Evolutionary conservation across 805 yeast genomes (phyloP), one percentile per base, ranked within the genome.

Genomic region (Yarrowia sp.): DNA sequence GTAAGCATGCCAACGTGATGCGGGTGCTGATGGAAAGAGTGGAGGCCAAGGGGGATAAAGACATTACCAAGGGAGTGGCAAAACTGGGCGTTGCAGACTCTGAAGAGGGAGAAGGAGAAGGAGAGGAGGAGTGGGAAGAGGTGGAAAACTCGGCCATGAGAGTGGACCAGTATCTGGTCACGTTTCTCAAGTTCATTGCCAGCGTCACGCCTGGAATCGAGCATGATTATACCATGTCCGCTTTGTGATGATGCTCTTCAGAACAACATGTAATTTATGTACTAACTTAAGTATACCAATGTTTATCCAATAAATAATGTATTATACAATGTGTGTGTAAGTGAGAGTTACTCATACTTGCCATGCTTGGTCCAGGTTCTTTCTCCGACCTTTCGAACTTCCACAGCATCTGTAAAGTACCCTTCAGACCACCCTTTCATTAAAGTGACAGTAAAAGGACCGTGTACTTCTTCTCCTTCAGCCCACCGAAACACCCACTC

Each of bases 181-280:
- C 93, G 14, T 95, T 95, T 74, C 81, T 95, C 72, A 95, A 95
- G 77, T 95, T 95, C 73, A 93, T 95, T 55, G 89, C 98, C 8
- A 90, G 98, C 78, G 98, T 95, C 8, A 92, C 97, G 1, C 99
- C 99, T 0, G 97, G 98, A 15, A 92, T 95, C 65, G 97, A 93
- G 77, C 96, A 93, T 75, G 99, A 95, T 72, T 92, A 92, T 74
- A 95, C 99, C n/a, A 95, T 93, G 98, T 92, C 92, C 74, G 98
- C 96, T 1, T 84, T 39, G 38, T 53, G 15, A 31, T 11, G 45
- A 31, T 11, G 47, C 1, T 4, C n/a, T 28, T 18, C 14, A 4
- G n/a, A 36, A 38, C 17, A 38, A 13, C 39, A 39, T 48, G 55
- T 48, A 48, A 48, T 48, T 48, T 48, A 48, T 48, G 55, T 48